These are phyloP conservation scores for Fonsecaea monophora DNA, from an alignment of 2,329 filamentous ascomycete genomes.

Conservation along the genomic window DNA sequence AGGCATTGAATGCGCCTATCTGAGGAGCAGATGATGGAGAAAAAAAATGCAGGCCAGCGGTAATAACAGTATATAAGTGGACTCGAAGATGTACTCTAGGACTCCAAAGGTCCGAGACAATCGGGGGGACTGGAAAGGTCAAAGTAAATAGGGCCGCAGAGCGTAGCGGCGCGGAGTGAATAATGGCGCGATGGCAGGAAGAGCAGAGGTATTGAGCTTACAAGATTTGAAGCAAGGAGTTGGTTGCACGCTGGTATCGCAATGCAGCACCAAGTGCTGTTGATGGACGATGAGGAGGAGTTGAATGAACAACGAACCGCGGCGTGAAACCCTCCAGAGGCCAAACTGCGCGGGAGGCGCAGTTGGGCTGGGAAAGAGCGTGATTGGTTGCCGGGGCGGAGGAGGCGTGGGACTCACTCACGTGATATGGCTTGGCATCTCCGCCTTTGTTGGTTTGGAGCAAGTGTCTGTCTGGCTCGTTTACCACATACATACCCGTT, in stretches of 20 bases:
- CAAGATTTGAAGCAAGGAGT: slow-evolving; percentile 32
- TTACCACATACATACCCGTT: too few species aligned
- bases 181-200: slow-evolving; percentile 16
- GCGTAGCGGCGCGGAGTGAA: slow-evolving; percentile 7
- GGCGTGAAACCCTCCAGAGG: slow-evolving; percentile 21
- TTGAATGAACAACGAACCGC: slow-evolving; percentile 19
- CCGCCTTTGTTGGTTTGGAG: not conserved
- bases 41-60: slow-evolving; percentile 23
- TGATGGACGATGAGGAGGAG: slow-evolving; percentile 26
- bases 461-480: too few species aligned
- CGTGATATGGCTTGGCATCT: slow-evolving; percentile 11
- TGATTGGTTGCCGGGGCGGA: slow-evolving; percentile 12
- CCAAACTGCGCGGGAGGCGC: slow-evolving; percentile 10
- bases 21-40: slow-evolving; percentile 9
- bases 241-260: slow-evolving; percentile 26
- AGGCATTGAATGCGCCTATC: slow-evolving; percentile 32
- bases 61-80: slow-evolving; percentile 27
- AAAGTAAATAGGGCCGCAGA: slow-evolving; percentile 23
- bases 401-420: not conserved
- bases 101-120: slow-evolving; percentile 12
- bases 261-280: slow-evolving; percentile 28
- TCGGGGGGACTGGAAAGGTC: slow-evolving; percentile 20
- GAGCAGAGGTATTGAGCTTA: slow-evolving; percentile 34
- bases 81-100: slow-evolving; percentile 6
- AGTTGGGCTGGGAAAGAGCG: slow-evolving; percentile 3